phyloP scores from a whole-genome alignment of 2,329 filamentous ascomycete species.

The Nakataea oryzae region DNA sequence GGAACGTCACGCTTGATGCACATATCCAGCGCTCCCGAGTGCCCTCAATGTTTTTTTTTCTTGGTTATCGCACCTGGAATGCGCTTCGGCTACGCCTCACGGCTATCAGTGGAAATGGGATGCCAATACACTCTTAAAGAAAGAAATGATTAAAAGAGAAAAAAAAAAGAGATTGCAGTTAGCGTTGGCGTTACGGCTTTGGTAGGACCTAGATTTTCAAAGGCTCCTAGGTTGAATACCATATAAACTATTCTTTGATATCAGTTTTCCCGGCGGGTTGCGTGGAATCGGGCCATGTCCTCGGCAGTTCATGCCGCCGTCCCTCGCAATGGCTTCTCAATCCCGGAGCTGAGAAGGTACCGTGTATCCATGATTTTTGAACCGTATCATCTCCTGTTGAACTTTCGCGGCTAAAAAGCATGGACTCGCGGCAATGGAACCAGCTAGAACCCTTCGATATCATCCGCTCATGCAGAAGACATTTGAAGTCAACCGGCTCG shows the following conservation, averaged over 20 bases:
- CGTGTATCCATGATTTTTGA: too few species aligned
- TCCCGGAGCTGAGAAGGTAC: too few species aligned
- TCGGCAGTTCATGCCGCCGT: too few species aligned
- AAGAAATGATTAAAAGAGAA: neutral
- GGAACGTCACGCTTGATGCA: neutral
- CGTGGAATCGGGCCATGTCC: too few species aligned
- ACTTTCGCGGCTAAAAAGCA: too few species aligned
- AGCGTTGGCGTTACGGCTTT: slow-evolving; percentile 13
- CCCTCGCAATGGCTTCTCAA: too few species aligned
- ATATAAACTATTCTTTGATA: neutral
- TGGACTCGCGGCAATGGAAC: too few species aligned
- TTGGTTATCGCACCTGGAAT: neutral
- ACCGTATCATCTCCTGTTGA: too few species aligned
- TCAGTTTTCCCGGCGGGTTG: too few species aligned
- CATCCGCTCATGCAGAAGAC: neutral
- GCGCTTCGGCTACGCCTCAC: too few species aligned
- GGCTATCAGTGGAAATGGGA: neutral
- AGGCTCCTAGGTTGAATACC: neutral
- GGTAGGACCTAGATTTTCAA: neutral
- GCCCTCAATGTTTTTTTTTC: too few species aligned
- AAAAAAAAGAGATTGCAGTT: slow-evolving; percentile 7
- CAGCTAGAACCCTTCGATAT: neutral
- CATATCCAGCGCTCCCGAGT: neutral
- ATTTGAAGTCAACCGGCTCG: neutral
- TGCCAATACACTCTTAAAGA: neutral